These are phyloP conservation scores for Trametes punicea DNA, from an alignment of 768 basidiomycete genomes.

Conservation along the genomic window DNA sequence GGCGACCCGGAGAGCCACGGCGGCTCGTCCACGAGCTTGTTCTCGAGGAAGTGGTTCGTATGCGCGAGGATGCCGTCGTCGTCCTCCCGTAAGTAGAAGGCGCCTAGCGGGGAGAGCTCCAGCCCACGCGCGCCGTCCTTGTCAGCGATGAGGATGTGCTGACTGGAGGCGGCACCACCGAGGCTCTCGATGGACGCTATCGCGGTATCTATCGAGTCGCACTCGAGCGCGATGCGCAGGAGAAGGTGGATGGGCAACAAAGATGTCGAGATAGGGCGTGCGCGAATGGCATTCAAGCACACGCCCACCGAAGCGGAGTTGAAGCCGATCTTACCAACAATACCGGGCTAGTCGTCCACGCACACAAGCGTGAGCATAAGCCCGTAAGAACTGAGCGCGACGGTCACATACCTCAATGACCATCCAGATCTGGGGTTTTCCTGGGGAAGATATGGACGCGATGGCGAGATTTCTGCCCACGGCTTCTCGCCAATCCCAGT, in stretches of 20 bases:
- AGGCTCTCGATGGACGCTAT: slow-evolving; percentile 27
- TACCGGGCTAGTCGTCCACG: slow-evolving; percentile 28
- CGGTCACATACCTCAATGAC: slow-evolving; percentile 32
- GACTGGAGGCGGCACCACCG: slow-evolving; percentile 34
- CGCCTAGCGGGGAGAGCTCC: slow-evolving; percentile 33
- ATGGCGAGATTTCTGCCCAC: slow-evolving; percentile 34
- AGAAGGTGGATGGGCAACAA: slow-evolving; percentile 35
- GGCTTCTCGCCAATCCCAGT: slow-evolving; percentile 37
- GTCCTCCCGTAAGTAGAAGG: slow-evolving; percentile 27
- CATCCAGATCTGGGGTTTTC: slow-evolving; percentile 36
- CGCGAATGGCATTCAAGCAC: slow-evolving; percentile 37
- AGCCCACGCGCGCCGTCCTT: slow-evolving; percentile 26
- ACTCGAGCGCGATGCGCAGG: slow-evolving; percentile 33
- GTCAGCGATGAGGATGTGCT: slow-evolving; percentile 37
- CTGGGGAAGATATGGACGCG: slow-evolving; percentile 27
- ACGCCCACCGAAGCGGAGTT: slow-evolving; percentile 35
- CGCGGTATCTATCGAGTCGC: slow-evolving; percentile 26
- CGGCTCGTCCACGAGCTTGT: slow-evolving; percentile 31
- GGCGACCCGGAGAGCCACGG: slow-evolving; percentile 33
- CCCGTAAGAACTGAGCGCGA: not conserved
- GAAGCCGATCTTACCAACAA: slow-evolving; percentile 39
- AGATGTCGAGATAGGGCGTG: slow-evolving; percentile 28
- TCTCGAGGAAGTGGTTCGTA: slow-evolving; percentile 37
- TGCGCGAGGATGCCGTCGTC: slow-evolving; percentile 31
- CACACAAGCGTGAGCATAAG: not conserved